Evolutionary conservation across 306 rosid genomes (phyloP).

Genomic region (Astragalus glycyphyllos): DNA sequence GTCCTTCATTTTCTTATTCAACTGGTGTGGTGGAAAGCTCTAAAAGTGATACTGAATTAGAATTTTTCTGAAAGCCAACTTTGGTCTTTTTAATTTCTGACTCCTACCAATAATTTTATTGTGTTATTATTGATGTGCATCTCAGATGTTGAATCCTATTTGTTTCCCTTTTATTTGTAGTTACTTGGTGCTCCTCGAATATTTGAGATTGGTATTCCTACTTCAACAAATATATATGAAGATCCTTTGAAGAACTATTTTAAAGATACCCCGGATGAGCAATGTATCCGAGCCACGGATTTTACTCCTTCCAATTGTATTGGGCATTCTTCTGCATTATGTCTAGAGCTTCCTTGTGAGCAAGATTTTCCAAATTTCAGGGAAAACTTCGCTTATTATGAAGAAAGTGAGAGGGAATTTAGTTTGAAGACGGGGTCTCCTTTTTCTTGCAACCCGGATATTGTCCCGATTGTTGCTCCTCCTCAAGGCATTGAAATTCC

Average conservation of each 20-base stretch:
- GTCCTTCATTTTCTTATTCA: not conserved
- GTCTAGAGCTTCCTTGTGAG: slow-evolving; percentile 67
- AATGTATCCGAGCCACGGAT: slow-evolving; percentile 76
- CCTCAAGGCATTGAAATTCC: slow-evolving; percentile 62
- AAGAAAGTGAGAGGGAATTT: slow-evolving; percentile 51
- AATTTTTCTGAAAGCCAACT: slow-evolving; percentile 1
- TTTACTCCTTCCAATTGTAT: slow-evolving; percentile 61
- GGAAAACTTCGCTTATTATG: slow-evolving; percentile 62
- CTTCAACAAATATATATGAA: slow-evolving; percentile 40
- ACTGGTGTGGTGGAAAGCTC: not conserved
- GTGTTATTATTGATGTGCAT: not conserved
- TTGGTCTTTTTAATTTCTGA: too few species aligned
- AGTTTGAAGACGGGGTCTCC: slow-evolving; percentile 50
- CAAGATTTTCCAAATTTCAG: slow-evolving; percentile 57
- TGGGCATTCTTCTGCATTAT: slow-evolving; percentile 76
- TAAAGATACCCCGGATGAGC: slow-evolving; percentile 55
- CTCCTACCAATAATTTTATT: too few species aligned
- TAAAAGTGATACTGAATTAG: not conserved
- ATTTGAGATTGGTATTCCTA: slow-evolving; percentile 46
- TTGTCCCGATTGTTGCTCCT: slow-evolving; percentile 75
- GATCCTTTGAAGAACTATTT: slow-evolving; percentile 50
- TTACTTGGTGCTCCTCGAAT: slow-evolving; percentile 79
- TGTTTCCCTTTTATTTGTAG: slow-evolving; percentile 46
- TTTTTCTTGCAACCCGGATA: slow-evolving; percentile 50
- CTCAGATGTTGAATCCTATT: slow-evolving; percentile 15